Base-by-base conservation (phyloP, 2,329 filamentous ascomycete species). In the Alternaria tenuissima region DNA sequence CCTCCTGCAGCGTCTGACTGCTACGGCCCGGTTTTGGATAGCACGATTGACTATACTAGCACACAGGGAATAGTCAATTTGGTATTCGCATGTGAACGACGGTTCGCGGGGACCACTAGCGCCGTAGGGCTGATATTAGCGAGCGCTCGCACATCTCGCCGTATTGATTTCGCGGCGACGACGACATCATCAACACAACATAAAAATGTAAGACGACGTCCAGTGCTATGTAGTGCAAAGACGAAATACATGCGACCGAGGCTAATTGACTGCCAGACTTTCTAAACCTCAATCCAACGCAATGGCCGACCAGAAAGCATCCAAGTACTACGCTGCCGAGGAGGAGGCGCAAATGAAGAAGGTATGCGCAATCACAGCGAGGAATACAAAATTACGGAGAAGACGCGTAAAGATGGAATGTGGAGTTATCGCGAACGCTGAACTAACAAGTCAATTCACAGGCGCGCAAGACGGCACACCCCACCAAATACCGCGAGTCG, bases 321-420 rank as follows among this genome's bases (percentile, higher is more conserved):
- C 92, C 86, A 98, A 97, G 87, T 98, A 94, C 92, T 98, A 98
- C 86, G 91, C 93, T 82, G 92, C 93, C 79, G 91, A 97, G 83
- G 94, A 97, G 83, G 92, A 95, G 81, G 81, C 88, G 81, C 86
- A 91, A 84, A 87, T 89, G 80, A 96, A 94, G 89, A 94, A 96
- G 91, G 95, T 98, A 88, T 87, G 93, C 89, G 52, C 16, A 42
- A 42, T 28, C 16, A 12, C 8, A 18, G 28, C 7, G 20, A n/a
- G 34, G 16, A 34, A 46, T 47, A 43, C 30, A 26, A 9, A 20
- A 16, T 11, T 4, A 34, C 2, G 0, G 7, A 30, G 26, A 43
- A 49, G 16, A 22, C 11, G 16, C 42, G 22, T 30, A 26, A 18
- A 48, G 20, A 42, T 12, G 3, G 42, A 26, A 34, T 44, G 18